These are phyloP conservation scores for Pisolithus tinctorius DNA, from an alignment of 768 basidiomycete species.

Conservation along the genomic window DNA sequence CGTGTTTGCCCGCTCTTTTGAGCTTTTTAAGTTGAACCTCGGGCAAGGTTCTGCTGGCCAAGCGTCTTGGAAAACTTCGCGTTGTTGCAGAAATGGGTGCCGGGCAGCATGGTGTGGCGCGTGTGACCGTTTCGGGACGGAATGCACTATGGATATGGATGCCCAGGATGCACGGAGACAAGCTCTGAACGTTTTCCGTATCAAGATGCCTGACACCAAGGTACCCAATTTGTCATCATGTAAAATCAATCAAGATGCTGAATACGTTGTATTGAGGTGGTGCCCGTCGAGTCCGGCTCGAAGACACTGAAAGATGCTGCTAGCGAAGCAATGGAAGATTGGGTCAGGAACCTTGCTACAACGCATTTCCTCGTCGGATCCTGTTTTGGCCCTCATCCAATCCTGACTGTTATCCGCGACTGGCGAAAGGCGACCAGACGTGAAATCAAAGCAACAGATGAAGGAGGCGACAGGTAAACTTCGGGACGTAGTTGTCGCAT, in stretches of 20 bases:
- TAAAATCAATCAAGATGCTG: background rate
- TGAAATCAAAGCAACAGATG: no score
- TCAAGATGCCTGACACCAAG: slow-evolving; percentile 94
- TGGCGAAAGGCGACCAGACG: no score
- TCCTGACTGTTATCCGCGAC: no score
- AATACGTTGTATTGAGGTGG: slow-evolving; percentile 47
- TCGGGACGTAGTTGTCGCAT: slow-evolving; percentile 91
- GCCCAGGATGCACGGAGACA: slow-evolving; percentile 95
- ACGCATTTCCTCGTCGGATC: slow-evolving; percentile 74
- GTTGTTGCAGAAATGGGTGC: slow-evolving; percentile 99
- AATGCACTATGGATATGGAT: slow-evolving; percentile 98
- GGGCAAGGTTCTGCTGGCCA: slow-evolving; percentile 79
- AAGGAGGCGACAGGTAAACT: slow-evolving; percentile 21
- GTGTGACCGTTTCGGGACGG: slow-evolving; percentile 96
- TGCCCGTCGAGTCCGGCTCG: slow-evolving; percentile 90
- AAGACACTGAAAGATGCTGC: slow-evolving; percentile 97
- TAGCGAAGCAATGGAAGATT: slow-evolving; percentile 96
- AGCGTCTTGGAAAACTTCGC: slow-evolving; percentile 88
- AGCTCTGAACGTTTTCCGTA: slow-evolving; percentile 95
- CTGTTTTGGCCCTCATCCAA: no score
- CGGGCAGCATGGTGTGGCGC: slow-evolving; percentile 98
- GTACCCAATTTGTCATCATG: slow-evolving; percentile 27
- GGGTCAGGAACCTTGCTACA: no score
- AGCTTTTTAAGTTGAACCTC: slow-evolving; percentile 1
- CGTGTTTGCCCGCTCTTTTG: slow-evolving; percentile 9